Base-by-base conservation (phyloP, 129 eudicot genomes). In the Pseudognaphalium luteoalbum region DNA sequence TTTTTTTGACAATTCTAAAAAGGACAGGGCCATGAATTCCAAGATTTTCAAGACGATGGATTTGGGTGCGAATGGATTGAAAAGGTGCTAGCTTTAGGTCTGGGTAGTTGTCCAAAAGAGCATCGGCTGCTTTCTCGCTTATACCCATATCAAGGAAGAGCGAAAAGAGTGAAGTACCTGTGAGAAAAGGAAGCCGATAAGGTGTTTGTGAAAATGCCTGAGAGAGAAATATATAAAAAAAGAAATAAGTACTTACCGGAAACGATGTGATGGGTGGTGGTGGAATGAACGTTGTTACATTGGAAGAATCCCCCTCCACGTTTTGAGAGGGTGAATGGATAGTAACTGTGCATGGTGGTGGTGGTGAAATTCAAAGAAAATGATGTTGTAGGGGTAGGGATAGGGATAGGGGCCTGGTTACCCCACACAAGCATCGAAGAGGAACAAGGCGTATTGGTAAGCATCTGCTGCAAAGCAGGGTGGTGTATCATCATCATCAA, bases 111-210 rank as follows among this genome's bases (percentile, higher is more conserved):
- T 76, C 76, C 52, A 89, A 51, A 70, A 88, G 77, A 15, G 75
- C 35, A 42, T 85, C 72, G 17, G 80, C 69, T 59, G 61, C 91
- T 58, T 75, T 91, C 64, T 76, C 80, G 72, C 72, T 82, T 28
- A 94, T 59, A n/a, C 98, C 98, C 77, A 94, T 70, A 65, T 83
- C 88, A 77, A 73, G 91, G 62, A 94, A 80, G 69, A 88, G 76
- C 1, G 89, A 69, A 14, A 89, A 82, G 30, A 87, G 82, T 78
- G 79, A 65, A 75, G 73, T 75, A 73, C 84, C 93, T 89, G 84
- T 56, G 76, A 25, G 33, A 73, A 75, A 8, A 56, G 66, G 72
- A 78, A 44, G 50, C 58, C 2, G 2, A 21, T 7, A 51, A 85
- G 15, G 42, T 80, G 81, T 82, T 78, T 50, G 87, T 39, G 54